phyloP scores from a whole-genome alignment of 805 yeast species.

The Kurtzmaniella fragi region DNA sequence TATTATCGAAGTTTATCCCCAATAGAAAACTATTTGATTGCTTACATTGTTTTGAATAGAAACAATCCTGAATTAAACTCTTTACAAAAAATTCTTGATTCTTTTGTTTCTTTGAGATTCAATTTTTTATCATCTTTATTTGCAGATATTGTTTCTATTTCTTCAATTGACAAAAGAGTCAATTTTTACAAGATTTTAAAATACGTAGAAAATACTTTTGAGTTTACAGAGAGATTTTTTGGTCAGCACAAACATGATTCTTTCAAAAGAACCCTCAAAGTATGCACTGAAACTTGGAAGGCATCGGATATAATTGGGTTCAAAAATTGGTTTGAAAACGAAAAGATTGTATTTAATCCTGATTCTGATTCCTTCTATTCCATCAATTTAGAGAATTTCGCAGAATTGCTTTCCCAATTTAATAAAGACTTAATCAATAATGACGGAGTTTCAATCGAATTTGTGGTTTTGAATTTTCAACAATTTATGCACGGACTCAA shows the following conservation, averaged over 20 bases:
- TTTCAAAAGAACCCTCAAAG: slow-evolving; percentile 9
- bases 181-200: slow-evolving; percentile 25
- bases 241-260: slow-evolving; percentile 4
- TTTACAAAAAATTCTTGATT: slow-evolving; percentile 15
- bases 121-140: slow-evolving; percentile 12
- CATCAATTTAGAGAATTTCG: slow-evolving; percentile 3
- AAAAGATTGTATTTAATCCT: slow-evolving; percentile 10
- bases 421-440: slow-evolving; percentile 3
- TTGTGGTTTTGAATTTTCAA: not conserved
- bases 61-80: slow-evolving; percentile 11
- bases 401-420: slow-evolving; percentile 4
- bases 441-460: not conserved
- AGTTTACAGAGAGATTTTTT: slow-evolving; percentile 20
- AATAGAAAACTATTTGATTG: slow-evolving; percentile 25
- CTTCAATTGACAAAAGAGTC: not conserved
- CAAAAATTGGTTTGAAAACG: slow-evolving; percentile 26
- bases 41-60: slow-evolving; percentile 25
- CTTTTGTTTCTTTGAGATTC: slow-evolving; percentile 19
- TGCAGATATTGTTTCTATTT: slow-evolving; percentile 1
- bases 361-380: not conserved
- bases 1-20: slow-evolving; percentile 16
- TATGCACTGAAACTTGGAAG: slow-evolving; percentile 19
- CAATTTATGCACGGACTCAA: not conserved
- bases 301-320: slow-evolving; percentile 25
- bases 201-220: slow-evolving; percentile 31